These are phyloP conservation scores for Turnera subulata DNA, from an alignment of 345 rosid species.

Conservation along the genomic window DNA sequence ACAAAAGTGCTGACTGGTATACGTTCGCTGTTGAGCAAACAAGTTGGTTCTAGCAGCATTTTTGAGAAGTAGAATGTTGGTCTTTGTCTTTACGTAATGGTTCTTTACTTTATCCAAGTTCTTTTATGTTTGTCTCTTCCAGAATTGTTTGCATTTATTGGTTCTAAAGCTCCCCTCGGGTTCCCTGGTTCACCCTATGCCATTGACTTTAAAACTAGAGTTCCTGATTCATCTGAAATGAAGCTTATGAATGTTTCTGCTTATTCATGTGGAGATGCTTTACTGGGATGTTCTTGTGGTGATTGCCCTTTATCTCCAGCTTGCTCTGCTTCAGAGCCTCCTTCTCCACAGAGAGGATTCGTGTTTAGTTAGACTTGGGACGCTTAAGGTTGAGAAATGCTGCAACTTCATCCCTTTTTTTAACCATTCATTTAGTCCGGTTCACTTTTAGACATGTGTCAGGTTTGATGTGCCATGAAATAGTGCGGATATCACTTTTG, in stretches of 20 bases:
- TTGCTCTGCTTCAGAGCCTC: slow-evolving; percentile 22
- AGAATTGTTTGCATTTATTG: slow-evolving; percentile 29
- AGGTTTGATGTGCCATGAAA: slow-evolving; percentile 14
- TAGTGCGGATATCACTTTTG: neutral
- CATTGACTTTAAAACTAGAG: slow-evolving; percentile 14
- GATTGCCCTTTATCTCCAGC: slow-evolving; percentile 23
- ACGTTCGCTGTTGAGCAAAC: neutral
- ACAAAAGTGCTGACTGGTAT: neutral
- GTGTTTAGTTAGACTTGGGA: slow-evolving; percentile 12
- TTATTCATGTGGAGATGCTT: slow-evolving; percentile 24
- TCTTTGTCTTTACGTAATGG: neutral
- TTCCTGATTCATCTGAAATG: slow-evolving; percentile 16
- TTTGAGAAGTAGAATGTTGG: too few species aligned
- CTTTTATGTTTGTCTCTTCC: neutral
- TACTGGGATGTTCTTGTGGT: slow-evolving; percentile 29
- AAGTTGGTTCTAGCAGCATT: neutral
- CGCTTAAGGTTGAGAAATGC: slow-evolving; percentile 17
- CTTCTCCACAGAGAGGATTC: slow-evolving; percentile 20
- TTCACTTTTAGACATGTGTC: slow-evolving; percentile 1
- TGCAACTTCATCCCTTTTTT: slow-evolving; percentile 8
- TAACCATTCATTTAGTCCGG: slow-evolving; percentile 1
- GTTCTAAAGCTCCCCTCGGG: slow-evolving; percentile 21
- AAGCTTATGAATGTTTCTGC: slow-evolving; percentile 18
- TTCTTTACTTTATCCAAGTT: neutral
- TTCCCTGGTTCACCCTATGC: slow-evolving; percentile 27